phyloP scores from a whole-genome alignment of 1,284 basidiomycete species.

The Ceratobasidium sp. region DNA sequence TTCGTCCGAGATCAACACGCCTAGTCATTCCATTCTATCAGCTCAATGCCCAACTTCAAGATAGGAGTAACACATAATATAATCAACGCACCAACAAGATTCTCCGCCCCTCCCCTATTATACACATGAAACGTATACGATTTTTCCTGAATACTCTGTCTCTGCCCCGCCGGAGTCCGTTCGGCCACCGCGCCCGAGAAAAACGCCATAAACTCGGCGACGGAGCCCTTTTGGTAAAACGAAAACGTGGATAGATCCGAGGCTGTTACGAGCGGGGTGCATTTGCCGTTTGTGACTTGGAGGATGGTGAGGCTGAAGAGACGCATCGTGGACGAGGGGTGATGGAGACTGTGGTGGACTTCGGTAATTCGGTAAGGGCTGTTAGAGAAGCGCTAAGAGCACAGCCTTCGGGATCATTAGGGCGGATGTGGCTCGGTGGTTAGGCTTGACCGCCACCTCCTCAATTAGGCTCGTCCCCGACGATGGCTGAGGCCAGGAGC shows the following conservation, averaged over 20 bases:
- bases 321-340: conserved; percentile 58
- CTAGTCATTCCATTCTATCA: conserved; percentile 58
- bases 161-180: conserved; percentile 85
- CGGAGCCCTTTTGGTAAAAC: conserved; percentile 90
- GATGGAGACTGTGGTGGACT: conserved; percentile 9
- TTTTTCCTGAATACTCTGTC: conserved; percentile 96
- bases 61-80: background rate
- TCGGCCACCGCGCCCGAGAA: conserved; percentile 94
- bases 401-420: conserved; percentile 24
- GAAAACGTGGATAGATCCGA: conserved; percentile 92
- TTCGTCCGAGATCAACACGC: conserved; percentile 92
- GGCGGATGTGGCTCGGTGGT: no score
- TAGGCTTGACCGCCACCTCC: no score
- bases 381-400: background rate
- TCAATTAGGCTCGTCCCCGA: no score
- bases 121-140: conserved; percentile 95
- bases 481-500: no score
- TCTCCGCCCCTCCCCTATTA: conserved; percentile 82
- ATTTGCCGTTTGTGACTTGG: conserved; percentile 59
- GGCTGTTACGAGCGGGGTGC: conserved; percentile 78
- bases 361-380: no score
- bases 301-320: conserved; percentile 65
- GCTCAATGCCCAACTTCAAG: background rate
- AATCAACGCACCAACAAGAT: conserved; percentile 78
- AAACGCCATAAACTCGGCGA: conserved; percentile 91